phyloP scores from a whole-genome alignment of 306 rosid genomes.

The Carpinus viminea region DNA sequence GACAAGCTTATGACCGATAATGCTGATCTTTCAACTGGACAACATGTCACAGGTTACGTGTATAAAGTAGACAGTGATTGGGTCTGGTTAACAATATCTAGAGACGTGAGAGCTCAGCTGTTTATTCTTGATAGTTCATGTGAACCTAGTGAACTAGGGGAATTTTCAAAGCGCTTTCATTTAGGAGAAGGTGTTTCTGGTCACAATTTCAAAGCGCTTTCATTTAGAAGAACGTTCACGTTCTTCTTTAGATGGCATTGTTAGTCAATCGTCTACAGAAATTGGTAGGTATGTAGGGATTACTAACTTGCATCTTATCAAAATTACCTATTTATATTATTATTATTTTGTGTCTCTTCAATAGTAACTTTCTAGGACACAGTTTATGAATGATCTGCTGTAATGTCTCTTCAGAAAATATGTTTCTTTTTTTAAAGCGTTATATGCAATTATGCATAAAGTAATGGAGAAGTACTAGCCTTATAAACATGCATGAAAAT shows the following conservation, averaged over 20 bases:
- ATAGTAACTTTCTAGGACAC: background rate
- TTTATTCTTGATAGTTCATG: conserved; percentile 75
- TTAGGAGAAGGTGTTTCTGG: conserved; percentile 70
- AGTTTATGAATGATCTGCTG: background rate
- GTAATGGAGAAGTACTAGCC: background rate
- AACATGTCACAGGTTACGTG: conserved; percentile 67
- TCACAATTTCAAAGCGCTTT: no score
- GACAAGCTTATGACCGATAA: conserved; percentile 33
- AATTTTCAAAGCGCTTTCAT: conserved; percentile 61
- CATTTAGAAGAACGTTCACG: no score
- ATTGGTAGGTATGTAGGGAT: conserved; percentile 30
- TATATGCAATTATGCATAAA: background rate
- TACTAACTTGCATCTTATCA: conserved; percentile 8
- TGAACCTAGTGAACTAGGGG: conserved; percentile 72
- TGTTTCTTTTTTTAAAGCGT: no score
- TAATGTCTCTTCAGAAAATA: background rate
- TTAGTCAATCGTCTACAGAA: conserved; percentile 38
- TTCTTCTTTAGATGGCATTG: conserved; percentile 35
- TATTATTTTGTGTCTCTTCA: background rate
- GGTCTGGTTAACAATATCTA: conserved; percentile 76
- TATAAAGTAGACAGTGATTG: conserved; percentile 79
- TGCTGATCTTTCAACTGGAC: conserved; percentile 56
- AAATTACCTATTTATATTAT: background rate
- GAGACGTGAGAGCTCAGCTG: conserved; percentile 66
- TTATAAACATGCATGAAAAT: background rate